Evolutionary conservation across 805 yeast species (phyloP).

Genomic region (Monosporozyma aerobia): DNA sequence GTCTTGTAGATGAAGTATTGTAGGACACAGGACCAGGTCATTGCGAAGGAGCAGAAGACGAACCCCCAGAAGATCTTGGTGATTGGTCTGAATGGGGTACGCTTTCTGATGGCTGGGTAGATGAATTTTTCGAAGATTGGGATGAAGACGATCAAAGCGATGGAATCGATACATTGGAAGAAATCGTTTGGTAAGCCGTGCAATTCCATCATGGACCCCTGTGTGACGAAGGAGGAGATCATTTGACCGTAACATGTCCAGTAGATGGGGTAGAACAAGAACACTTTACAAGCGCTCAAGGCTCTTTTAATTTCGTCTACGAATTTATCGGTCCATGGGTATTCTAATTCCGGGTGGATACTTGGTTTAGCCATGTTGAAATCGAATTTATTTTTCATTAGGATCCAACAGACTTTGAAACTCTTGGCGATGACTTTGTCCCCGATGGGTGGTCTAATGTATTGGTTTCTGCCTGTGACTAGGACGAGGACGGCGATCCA

Average conservation of each 20-base stretch:
- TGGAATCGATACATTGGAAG: conserved; percentile 65
- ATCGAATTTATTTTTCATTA: conserved; percentile 39
- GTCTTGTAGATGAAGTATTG: conserved; percentile 60
- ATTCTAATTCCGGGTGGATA: conserved; percentile 37
- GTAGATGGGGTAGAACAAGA: conserved; percentile 59
- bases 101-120: conserved; percentile 44
- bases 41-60: conserved; percentile 51
- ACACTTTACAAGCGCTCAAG: conserved; percentile 62
- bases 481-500: conserved; percentile 48
- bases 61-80: conserved; percentile 66
- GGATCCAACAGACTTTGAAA: conserved; percentile 38
- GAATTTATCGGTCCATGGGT: conserved; percentile 56
- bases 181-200: conserved; percentile 78
- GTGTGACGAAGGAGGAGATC: conserved; percentile 62
- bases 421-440: conserved; percentile 52
- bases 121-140: conserved; percentile 58
- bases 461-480: conserved; percentile 42
- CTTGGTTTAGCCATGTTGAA: conserved; percentile 53
- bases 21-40: conserved; percentile 69
- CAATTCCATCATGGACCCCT: conserved; percentile 63
- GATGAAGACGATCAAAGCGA: conserved; percentile 67
- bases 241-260: conserved; percentile 71
- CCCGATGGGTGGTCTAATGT: conserved; percentile 51
- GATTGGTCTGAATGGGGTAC: conserved; percentile 55
- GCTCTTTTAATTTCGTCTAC: conserved; percentile 67